Percentiles rank a stretch among this genome's conserved stretches.
These are phyloP conservation scores for Amauroascus verrucosus DNA, from an alignment of 2,329 filamentous ascomycete genomes.

Conservation along the genomic window DNA sequence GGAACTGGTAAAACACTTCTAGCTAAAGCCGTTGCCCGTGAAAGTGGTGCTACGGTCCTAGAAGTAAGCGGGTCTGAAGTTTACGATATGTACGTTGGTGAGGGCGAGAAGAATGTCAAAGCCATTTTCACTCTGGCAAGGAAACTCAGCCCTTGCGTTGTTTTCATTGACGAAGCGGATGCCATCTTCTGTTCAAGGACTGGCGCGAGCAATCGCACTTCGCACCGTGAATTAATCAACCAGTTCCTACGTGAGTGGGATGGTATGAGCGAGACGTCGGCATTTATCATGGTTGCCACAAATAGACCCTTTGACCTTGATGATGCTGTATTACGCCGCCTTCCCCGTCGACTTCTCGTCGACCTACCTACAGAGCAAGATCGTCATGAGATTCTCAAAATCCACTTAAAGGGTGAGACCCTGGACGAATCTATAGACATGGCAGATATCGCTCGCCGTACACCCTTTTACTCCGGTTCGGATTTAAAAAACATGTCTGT, in stretches of 20 bases:
- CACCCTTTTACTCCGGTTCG: constrained; percentile 43
- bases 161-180: constrained; percentile 96
- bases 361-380: constrained; percentile 40
- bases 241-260: constrained; percentile 97
- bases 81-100: constrained; percentile 92
- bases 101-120: constrained; percentile 90
- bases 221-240: constrained; percentile 83
- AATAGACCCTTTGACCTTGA: constrained; percentile 94
- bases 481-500: constrained; percentile 45
- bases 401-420: constrained; percentile 41
- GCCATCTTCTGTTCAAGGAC: constrained; percentile 74
- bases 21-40: constrained; percentile 55
- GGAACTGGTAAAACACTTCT: constrained; percentile 54
- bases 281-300: constrained; percentile 97
- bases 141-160: constrained; percentile 81
- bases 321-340: constrained; percentile 42
- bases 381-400: constrained; percentile 39
- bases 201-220: constrained; percentile 51
- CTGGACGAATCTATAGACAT: constrained; percentile 36
- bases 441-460: constrained; percentile 35
- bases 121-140: constrained; percentile 85
- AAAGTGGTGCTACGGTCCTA: constrained; percentile 58
- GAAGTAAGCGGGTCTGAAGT: constrained; percentile 85
- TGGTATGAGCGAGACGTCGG: constrained; percentile 69
- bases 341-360: constrained; percentile 41